Evolutionary conservation across 352 stramenopile genomes (phyloP), one percentile per base, ranked within the genome.

Genomic region (Plasmopara halstedii): DNA sequence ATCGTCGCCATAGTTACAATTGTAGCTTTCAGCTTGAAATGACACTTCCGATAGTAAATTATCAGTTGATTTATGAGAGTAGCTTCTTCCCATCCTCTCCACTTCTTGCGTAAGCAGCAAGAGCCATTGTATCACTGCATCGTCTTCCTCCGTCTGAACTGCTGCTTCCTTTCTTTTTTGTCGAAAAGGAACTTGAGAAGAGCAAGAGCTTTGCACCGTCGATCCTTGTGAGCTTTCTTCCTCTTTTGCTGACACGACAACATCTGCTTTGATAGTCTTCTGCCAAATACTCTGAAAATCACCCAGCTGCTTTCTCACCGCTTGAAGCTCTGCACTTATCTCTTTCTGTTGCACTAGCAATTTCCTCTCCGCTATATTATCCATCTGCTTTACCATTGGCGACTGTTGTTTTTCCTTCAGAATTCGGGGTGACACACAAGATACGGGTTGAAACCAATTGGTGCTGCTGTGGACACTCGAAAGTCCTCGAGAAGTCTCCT

Each of bases 271-370:
- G 35, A 50, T 39, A 9, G 51, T 37, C 31, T 58, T 47, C 26
- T 69, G 58, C 60, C 59, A 73, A 21, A 64, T 65, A 15, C 67
- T 53, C 58, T 81, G 57, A 38, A 80, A 76, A 18, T 70, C 67
- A 14, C 34, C 52, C 34, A 81, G 25, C 35, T 81, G 66, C 29
- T 54, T 59, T n/a, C 66, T 66, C 22, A 83, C 58, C 1, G 56
- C 52, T 32, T 75, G 57, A 10, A 83, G 25, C 32, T 81, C 63
- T 1, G 40, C 45, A 20, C 55, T 58, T 10, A 83, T 67, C 37
- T 62, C 34, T 14, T 34, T 53, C 32, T 83, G 59, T 21, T 71
- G 60, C 2, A 46, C 40, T 2, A 53, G 49, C 10, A 73, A 42
- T 19, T 58, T 49, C 14, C 26, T 62, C 33, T 60, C 39, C 18